Evolutionary conservation across 202 grass and related monocot genomes (phyloP), one percentile per base, ranked within the genome.

Genomic region (Alloteropsis angusta): DNA sequence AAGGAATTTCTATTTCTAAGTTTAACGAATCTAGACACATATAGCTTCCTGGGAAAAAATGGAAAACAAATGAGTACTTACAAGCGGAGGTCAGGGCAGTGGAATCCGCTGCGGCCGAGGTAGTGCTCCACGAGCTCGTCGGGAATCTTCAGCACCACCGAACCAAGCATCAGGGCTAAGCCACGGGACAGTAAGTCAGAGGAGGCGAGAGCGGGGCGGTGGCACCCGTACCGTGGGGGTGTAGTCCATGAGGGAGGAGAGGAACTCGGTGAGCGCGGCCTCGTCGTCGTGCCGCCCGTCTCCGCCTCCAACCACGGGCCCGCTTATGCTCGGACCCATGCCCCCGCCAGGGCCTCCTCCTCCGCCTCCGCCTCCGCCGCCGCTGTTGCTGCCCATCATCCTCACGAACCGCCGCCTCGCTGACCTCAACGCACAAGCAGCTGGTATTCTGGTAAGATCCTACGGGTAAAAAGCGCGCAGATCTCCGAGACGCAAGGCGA

Each of bases 101-200:
- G 83, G 88, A 99, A 99, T 19, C 96, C 96, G 72, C 96, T 96
- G 70, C 86, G 93, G 28, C 85, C 89, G 17, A 96, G 90, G 80
- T 93, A 99, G 79, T 99, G 90, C 86, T 99, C 96, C 81, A 91
- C 90, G 44, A 99, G 92, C 84, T 99, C 96, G 65, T 99, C 96
- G 14, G 96, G 92, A 73, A 98, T 92, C 96, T 99, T 36, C 30
- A 9, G 34, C 59, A 21, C 37, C 61, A 63, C 57, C n/a, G 13
- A 74, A 87, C 60, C 48, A 17, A 71, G 62, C 38, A 57, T 30
- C 62, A 79, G 16, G 10, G 48, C 9, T 13, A 28, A 67, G 9
- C 47, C 5, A 1, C n/a, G 9, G 11, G 6, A 61, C 15, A 48
- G 45, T 18, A 70, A 52, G 70, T 18, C 5, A 21, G 15, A 44